These are phyloP conservation scores for Aspergillus nidulans DNA, from an alignment of 495 filamentous ascomycete species.

Conservation along the genomic window DNA sequence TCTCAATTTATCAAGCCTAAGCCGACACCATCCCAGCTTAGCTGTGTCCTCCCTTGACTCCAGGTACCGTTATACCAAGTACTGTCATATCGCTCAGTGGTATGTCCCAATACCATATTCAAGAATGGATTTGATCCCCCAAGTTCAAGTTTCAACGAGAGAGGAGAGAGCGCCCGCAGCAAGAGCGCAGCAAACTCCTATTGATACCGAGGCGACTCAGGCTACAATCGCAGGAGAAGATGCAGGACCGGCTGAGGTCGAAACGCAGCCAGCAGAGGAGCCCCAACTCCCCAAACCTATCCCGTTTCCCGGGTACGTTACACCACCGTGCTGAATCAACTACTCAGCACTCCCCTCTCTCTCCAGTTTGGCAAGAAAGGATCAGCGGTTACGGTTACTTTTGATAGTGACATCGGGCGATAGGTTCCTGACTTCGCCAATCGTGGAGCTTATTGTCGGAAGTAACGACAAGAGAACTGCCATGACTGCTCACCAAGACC, in stretches of 20 bases:
- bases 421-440: constrained; percentile 64
- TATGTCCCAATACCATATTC: not conserved
- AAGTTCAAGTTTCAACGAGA: constrained; percentile 21
- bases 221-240: constrained; percentile 13
- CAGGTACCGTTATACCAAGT: not conserved
- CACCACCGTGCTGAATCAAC: not conserved
- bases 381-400: too few relatives aligned
- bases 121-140: constrained; percentile 23
- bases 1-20: not conserved
- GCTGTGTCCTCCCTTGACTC: not conserved
- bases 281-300: constrained; percentile 16
- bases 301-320: constrained; percentile 35
- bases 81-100: not conserved
- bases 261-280: constrained; percentile 13
- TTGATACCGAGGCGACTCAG: constrained; percentile 24
- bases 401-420: constrained; percentile 5
- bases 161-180: constrained; percentile 1
- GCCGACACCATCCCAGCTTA: not conserved
- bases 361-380: not conserved
- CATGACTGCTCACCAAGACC: constrained; percentile 73
- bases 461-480: constrained; percentile 52
- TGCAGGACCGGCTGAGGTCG: constrained; percentile 18
- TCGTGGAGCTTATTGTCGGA: constrained; percentile 75
- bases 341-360: not conserved
- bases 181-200: constrained; percentile 11